Evolutionary conservation across 2,329 filamentous ascomycete genomes (phyloP).

Genomic region (Cercospora nicotianae): DNA sequence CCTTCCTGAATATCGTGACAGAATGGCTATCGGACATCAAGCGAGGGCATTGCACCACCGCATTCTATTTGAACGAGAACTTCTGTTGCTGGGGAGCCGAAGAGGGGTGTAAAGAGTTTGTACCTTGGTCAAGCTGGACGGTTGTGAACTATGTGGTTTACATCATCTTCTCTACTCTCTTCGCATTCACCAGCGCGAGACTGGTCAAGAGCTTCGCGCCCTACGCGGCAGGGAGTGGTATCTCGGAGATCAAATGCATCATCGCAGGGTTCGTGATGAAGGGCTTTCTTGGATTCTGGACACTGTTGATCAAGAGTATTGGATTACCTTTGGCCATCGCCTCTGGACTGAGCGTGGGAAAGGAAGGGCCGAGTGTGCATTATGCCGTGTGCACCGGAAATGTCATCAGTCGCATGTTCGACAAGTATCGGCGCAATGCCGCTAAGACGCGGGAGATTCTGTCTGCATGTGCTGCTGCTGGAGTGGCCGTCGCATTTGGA

Average conservation of each 20-base stretch:
- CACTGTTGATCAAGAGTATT: conserved; percentile 89
- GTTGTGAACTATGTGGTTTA: conserved; percentile 85
- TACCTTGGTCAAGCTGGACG: conserved; percentile 77
- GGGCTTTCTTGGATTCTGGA: conserved; percentile 89
- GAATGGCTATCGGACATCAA: conserved; percentile 98
- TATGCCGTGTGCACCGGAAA: conserved; percentile 98
- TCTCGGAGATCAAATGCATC: conserved; percentile 99
- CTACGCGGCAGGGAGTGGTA: conserved; percentile 93
- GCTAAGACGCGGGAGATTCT: conserved; percentile 94
- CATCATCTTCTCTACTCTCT: conserved; percentile 72
- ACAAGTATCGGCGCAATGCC: conserved; percentile 87
- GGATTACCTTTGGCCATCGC: conserved; percentile 88
- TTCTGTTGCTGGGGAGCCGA: conserved; percentile 99
- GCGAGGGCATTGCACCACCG: conserved; percentile 90
- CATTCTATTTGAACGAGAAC: conserved; percentile 93
- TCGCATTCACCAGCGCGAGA: conserved; percentile 77
- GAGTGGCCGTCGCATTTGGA: conserved; percentile 94
- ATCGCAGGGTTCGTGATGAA: conserved; percentile 99
- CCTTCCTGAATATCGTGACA: conserved; percentile 89
- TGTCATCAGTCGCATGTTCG: conserved; percentile 89
- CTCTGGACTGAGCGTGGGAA: conserved; percentile 90
- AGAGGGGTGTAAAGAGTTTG: conserved; percentile 84
- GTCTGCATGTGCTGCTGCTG: conserved; percentile 89
- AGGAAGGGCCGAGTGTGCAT: conserved; percentile 97
- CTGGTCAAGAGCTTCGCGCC: conserved; percentile 91